Percentiles rank a stretch among this genome's conserved stretches.
Evolutionary conservation across 306 rosid species (phyloP).

Genomic region (Lathyrus oleraceus): DNA sequence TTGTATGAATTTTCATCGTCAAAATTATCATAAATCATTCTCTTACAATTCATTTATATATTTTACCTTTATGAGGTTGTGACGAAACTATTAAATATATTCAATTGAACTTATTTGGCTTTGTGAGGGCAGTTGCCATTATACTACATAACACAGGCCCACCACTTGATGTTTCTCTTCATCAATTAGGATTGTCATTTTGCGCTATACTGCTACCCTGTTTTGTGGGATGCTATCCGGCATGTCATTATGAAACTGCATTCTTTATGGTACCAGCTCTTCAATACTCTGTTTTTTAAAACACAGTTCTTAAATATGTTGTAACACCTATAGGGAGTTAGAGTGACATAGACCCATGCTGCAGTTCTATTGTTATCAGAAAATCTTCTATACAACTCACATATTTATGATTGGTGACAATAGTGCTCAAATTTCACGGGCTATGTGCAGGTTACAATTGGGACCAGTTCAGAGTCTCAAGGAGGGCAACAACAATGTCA

Average conservation of each 20-base stretch:
- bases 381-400: not conserved
- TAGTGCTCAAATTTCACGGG: constrained; percentile 30
- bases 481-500: constrained; percentile 51
- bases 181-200: no score
- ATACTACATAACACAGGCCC: no score
- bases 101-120: no score
- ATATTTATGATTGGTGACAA: not conserved
- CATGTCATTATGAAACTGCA: not conserved
- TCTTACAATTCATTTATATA: no score
- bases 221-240: not conserved
- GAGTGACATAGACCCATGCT: not conserved
- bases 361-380: not conserved
- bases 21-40: not conserved
- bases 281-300: no score
- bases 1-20: not conserved
- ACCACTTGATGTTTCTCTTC: no score
- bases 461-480: constrained; percentile 51
- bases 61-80: no score
- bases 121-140: no score
- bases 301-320: not conserved
- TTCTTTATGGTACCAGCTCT: not conserved
- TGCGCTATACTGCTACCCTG: not conserved
- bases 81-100: no score
- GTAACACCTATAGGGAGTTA: not conserved
- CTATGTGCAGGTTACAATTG: constrained; percentile 54